Evolutionary conservation across 768 basidiomycete genomes (phyloP), one percentile per base, ranked within the genome.

Genomic region (Lentinus brumalis): DNA sequence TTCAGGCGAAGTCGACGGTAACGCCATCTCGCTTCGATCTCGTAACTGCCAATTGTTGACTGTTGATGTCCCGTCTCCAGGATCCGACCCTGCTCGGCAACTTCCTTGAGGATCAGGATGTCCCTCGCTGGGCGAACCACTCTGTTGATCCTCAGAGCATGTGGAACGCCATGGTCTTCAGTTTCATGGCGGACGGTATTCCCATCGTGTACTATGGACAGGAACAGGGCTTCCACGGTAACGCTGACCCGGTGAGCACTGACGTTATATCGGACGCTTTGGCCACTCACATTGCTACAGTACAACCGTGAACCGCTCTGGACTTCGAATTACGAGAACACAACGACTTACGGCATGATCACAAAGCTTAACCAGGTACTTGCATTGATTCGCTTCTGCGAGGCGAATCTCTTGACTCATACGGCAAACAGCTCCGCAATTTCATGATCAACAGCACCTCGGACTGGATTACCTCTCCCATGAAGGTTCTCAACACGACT

Each of bases 151-250:
- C 84, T 4, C 89, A 91, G 70, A 86, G 80, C 71, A 76, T 89
- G 63, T 86, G 84, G 67, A 92, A 92, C 70, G 87, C 89, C 14
- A 86, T 92, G 85, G 75, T 84, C 9, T 84, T 88, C 67, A 86
- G 76, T 59, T 92, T 89, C 72, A 85, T 92, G 83, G 82, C 83
- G 51, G 91, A 92, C 60, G 90, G 91, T n/a, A 90, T 91, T 65
- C 91, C 91, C 0, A 85, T 92, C 60, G 82, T 91, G 11, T 93
- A 92, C 71, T 90, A 91, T 61, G 91, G 91, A 1, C 89, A 90
- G 73, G 91, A 92, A 67, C 91, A 92, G 70, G 75, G 79, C 42
- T 87, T 89, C 71, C 76, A 74, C 57, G 91, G 91, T 38, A 75
- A 74, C 67, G 74, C 71, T 8, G 90, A 92, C 67, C 91, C 91